Conservation (phyloP, 495 filamentous ascomycete species). For the Hyaloscypha variabilis region DNA sequence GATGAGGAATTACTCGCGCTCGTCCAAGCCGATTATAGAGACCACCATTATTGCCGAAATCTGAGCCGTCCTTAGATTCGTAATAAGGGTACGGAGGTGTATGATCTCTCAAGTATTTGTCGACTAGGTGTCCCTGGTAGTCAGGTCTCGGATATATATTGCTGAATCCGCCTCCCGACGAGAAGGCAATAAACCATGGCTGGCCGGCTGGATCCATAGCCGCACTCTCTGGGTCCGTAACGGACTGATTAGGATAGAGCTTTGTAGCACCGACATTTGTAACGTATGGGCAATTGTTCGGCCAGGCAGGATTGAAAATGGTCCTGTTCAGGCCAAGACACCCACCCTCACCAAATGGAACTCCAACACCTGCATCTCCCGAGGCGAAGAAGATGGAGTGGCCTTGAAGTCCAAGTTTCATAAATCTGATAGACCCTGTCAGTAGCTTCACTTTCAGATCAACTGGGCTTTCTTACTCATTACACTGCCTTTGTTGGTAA, state of each 20-base stretch:
- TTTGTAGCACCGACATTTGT: conserved; percentile 42
- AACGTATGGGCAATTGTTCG: conserved; percentile 41
- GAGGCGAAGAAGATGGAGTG: conserved; percentile 39
- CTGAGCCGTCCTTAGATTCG: conserved; percentile 50
- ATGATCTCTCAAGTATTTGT: conserved; percentile 49
- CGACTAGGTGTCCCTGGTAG: conserved; percentile 59
- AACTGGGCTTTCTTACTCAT: conserved; percentile 37
- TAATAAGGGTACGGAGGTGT: conserved; percentile 35
- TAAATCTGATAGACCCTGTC: conserved; percentile 17
- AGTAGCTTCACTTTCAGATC: not conserved
- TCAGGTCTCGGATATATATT: conserved; percentile 62
- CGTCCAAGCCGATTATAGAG: conserved; percentile 44
- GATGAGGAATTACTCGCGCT: conserved; percentile 9
- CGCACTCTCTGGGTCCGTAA: conserved; percentile 36
- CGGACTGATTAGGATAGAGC: conserved; percentile 29
- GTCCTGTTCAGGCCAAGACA: conserved; percentile 20
- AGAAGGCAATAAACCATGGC: conserved; percentile 25
- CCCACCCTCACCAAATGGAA: conserved; percentile 26
- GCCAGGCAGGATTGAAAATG: conserved; percentile 24
- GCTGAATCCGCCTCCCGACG: conserved; percentile 68
- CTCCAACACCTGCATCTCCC: conserved; percentile 43
- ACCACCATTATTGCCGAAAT: conserved; percentile 53
- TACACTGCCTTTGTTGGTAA: conserved; percentile 62
- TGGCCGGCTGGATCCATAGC: conserved; percentile 30
- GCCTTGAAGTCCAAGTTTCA: conserved; percentile 46